Evolutionary conservation across 306 rosid species (phyloP).

Genomic region (Senna tora): DNA sequence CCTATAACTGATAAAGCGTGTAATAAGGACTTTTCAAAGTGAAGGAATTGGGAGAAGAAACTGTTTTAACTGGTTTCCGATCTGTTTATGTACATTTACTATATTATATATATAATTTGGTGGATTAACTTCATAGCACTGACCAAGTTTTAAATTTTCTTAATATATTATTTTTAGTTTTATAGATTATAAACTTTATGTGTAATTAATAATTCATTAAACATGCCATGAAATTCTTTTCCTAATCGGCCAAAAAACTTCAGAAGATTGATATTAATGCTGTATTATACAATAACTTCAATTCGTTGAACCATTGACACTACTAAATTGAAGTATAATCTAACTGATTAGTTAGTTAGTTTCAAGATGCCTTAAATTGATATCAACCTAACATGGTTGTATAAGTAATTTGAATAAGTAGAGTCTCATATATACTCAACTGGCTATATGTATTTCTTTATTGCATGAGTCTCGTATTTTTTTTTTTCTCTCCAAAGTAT

Average conservation of each 20-base stretch:
- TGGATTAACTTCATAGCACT: not conserved
- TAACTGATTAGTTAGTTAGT: too few relatives aligned
- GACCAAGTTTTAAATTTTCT: not conserved
- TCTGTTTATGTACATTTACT: too few relatives aligned
- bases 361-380: conserved; percentile 17
- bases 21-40: not conserved
- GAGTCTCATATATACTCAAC: conserved; percentile 34
- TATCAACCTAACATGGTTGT: conserved; percentile 11
- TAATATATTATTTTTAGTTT: too few relatives aligned
- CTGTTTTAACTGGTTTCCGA: not conserved
- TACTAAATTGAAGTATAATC: too few relatives aligned
- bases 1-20: conserved; percentile 27
- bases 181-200: too few relatives aligned
- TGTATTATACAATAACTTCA: too few relatives aligned
- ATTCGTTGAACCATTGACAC: too few relatives aligned
- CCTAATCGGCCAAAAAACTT: not conserved
- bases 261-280: too few relatives aligned
- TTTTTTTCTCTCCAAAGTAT: conserved; percentile 1
- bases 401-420: conserved; percentile 3
- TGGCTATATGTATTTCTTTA: conserved; percentile 10
- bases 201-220: too few relatives aligned
- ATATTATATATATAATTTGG: not conserved
- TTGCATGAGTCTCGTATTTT: not conserved
- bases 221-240: not conserved
- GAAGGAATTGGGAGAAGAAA: not conserved